These are phyloP conservation scores for Thelephora terrestris DNA, from an alignment of 1,284 basidiomycete genomes.

Conservation along the genomic window DNA sequence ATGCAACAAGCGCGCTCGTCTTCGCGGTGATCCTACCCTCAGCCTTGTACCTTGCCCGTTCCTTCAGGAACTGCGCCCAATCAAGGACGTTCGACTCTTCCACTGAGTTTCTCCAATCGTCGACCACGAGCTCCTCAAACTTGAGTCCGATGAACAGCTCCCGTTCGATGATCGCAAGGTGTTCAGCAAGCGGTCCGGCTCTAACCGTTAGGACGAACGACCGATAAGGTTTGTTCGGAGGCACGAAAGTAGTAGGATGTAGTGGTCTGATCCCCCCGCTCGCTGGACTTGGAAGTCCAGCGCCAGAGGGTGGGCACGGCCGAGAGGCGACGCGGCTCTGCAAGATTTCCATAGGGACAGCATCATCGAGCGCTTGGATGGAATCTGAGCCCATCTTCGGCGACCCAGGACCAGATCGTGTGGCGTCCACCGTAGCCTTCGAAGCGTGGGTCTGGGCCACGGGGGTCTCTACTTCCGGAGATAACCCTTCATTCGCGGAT, in stretches of 20 bases:
- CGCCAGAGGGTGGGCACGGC: constrained; percentile 25
- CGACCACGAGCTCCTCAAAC: constrained; percentile 74
- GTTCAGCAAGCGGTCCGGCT: constrained; percentile 59
- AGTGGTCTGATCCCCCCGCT: constrained; percentile 10
- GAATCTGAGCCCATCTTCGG: constrained; percentile 23
- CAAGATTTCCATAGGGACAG: constrained; percentile 55
- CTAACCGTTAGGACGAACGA: constrained; percentile 58
- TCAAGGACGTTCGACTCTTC: constrained; percentile 67
- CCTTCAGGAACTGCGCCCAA: constrained; percentile 76
- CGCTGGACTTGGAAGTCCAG: constrained; percentile 8
- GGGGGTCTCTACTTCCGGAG: not conserved
- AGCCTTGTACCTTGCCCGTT: constrained; percentile 59
- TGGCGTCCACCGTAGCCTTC: not conserved
- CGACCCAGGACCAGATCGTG: not conserved
- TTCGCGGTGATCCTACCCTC: constrained; percentile 47
- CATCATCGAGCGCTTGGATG: constrained; percentile 48
- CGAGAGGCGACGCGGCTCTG: constrained; percentile 42
- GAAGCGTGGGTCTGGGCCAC: not conserved
- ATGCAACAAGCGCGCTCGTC: constrained; percentile 62
- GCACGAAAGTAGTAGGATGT: constrained; percentile 17
- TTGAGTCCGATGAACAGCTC: constrained; percentile 77
- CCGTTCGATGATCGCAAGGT: constrained; percentile 82
- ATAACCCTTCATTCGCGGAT: not conserved
- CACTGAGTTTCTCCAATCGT: constrained; percentile 48
- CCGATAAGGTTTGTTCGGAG: constrained; percentile 29